Evolutionary conservation across 441 rosid species (phyloP).

Genomic region (Erodium moschatum): DNA sequence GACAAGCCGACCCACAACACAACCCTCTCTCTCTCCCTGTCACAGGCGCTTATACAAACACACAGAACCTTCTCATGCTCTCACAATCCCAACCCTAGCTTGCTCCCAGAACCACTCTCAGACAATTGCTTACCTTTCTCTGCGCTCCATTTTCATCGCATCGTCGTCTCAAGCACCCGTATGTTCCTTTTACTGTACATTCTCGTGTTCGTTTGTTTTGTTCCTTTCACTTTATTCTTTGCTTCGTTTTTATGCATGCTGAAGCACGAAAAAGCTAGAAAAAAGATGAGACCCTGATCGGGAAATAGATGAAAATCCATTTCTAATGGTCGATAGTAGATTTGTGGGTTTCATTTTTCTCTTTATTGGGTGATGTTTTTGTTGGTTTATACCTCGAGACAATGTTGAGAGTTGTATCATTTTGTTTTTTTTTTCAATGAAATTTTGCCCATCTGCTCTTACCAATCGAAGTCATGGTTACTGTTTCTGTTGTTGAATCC

Average conservation of each 20-base stretch:
- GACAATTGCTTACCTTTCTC: neutral
- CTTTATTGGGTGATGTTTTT: neutral
- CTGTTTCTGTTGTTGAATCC: neutral
- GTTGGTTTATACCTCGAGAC: neutral
- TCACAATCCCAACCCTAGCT: slow-evolving; percentile 7
- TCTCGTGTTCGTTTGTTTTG: neutral
- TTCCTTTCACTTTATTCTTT: neutral
- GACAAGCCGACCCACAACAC: no score
- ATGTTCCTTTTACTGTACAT: neutral
- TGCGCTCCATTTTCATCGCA: neutral
- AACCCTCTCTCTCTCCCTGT: neutral
- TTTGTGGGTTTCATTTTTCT: neutral
- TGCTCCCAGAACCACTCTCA: neutral
- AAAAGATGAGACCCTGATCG: neutral
- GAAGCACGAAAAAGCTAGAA: neutral
- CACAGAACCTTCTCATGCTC: neutral
- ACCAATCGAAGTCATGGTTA: neutral
- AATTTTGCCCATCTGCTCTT: neutral
- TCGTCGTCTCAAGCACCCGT: neutral
- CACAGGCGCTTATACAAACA: neutral
- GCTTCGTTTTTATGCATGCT: neutral
- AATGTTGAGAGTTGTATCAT: neutral
- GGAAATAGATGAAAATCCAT: neutral
- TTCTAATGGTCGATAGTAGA: neutral
- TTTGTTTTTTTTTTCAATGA: neutral